Evolutionary conservation across 2,329 filamentous ascomycete species (phyloP).

Genomic region (Nemania bipapillata): DNA sequence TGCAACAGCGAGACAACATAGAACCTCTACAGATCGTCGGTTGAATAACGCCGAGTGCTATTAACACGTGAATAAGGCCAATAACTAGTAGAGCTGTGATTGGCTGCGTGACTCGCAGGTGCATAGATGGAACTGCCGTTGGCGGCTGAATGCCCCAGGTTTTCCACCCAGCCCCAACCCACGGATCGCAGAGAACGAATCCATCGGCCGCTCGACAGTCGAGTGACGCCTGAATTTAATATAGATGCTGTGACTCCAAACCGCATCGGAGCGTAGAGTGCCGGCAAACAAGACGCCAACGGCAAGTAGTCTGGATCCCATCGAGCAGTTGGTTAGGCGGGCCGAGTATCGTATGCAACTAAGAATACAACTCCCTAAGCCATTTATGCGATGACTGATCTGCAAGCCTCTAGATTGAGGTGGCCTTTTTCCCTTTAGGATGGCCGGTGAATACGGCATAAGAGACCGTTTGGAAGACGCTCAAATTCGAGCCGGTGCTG

Average conservation of each 20-base stretch:
- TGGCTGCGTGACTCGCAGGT: slow-evolving; percentile 39
- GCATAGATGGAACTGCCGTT: slow-evolving; percentile 42
- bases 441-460: background rate
- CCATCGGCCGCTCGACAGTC: slow-evolving; percentile 12
- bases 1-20: slow-evolving; percentile 27
- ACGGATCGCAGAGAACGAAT: slow-evolving; percentile 28
- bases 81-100: slow-evolving; percentile 42
- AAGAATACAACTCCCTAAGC: background rate
- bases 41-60: slow-evolving; percentile 42
- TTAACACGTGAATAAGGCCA: slow-evolving; percentile 36
- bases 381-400: background rate
- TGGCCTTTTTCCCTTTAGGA: background rate
- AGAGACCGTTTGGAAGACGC: background rate
- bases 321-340: slow-evolving; percentile 22
- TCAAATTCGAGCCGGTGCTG: background rate
- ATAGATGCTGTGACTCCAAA: slow-evolving; percentile 27
- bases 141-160: slow-evolving; percentile 46
- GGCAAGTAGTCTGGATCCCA: slow-evolving; percentile 15
- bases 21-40: slow-evolving; percentile 37
- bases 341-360: slow-evolving; percentile 16
- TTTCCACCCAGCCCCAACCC: slow-evolving; percentile 41
- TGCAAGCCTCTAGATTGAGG: slow-evolving; percentile 7
- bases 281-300: slow-evolving; percentile 25
- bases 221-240: slow-evolving; percentile 30
- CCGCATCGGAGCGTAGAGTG: slow-evolving; percentile 29